phyloP scores from a whole-genome alignment of 116 monocot species.

The Posidonia oceanica region DNA sequence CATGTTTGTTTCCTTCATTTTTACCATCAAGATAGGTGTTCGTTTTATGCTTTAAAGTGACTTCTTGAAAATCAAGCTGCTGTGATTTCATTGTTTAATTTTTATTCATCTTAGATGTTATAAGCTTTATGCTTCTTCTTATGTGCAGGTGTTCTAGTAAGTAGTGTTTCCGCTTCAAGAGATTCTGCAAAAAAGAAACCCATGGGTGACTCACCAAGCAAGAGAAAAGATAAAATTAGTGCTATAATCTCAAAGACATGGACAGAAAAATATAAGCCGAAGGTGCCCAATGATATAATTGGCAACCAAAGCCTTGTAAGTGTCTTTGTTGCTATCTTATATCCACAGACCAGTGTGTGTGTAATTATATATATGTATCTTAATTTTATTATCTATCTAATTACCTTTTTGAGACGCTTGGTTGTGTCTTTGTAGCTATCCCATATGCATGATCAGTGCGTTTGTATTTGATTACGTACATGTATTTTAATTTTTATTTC shows the following conservation, averaged over 20 bases:
- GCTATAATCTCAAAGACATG: constrained; percentile 50
- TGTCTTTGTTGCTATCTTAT: constrained; percentile 4
- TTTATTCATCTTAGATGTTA: not conserved
- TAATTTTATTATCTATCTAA: no score
- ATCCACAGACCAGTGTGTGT: no score
- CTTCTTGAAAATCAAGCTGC: not conserved
- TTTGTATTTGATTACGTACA: not conserved
- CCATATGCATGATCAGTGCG: no score
- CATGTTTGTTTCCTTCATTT: no score
- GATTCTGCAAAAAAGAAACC: constrained; percentile 25
- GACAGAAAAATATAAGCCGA: constrained; percentile 90
- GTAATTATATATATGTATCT: no score
- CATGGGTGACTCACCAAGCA: constrained; percentile 22
- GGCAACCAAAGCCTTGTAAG: constrained; percentile 91
- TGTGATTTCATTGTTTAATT: not conserved
- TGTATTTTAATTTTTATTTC: not conserved
- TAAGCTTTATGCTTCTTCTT: not conserved
- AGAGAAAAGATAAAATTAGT: constrained; percentile 30
- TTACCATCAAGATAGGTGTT: no score
- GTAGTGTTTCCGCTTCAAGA: constrained; percentile 18
- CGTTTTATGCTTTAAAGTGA: no score
- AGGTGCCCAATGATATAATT: constrained; percentile 76
- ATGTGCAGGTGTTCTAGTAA: constrained; percentile 26
- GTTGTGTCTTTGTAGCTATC: no score
- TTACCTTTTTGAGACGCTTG: no score